These are phyloP conservation scores for Trichophyton rubrum DNA, from an alignment of 2,329 filamentous ascomycete genomes.

Conservation along the genomic window DNA sequence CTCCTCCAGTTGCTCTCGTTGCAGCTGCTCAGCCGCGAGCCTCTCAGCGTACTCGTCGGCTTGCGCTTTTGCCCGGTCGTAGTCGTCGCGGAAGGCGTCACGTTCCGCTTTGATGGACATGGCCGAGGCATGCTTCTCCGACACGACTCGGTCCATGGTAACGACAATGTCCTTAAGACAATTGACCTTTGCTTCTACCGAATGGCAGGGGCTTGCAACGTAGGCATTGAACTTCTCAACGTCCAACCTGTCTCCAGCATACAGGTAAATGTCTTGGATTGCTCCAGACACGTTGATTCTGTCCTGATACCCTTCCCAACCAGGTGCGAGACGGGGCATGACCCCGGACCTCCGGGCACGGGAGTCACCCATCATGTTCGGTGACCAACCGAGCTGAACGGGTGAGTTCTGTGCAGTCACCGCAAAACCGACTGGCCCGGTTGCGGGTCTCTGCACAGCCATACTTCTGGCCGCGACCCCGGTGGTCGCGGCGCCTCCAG, in stretches of 20 bases:
- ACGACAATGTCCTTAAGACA: background rate
- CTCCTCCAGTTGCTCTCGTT: background rate
- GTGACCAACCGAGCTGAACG: background rate
- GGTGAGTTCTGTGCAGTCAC: background rate
- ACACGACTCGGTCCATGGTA: constrained; percentile 1
- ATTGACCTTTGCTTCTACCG: background rate
- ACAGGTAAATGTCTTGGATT: constrained; percentile 3
- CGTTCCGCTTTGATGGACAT: background rate
- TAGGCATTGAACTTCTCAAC: constrained; percentile 1
- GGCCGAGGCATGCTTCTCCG: background rate
- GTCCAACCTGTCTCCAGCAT: constrained; percentile 1
- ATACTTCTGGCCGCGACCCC: constrained; percentile 2
- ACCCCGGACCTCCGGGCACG: background rate
- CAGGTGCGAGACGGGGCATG: background rate
- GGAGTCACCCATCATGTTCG: background rate
- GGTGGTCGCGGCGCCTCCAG: background rate
- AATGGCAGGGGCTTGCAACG: background rate
- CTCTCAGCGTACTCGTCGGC: constrained; percentile 1
- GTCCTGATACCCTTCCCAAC: constrained; percentile 2
- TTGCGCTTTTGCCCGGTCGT: background rate
- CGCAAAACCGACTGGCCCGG: background rate
- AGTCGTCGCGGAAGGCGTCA: background rate
- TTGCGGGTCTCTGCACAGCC: background rate
- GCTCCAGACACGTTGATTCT: background rate
- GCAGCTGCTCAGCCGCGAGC: background rate